phyloP scores from a whole-genome alignment of 164 flowering plant species.

The Amborella trichopoda region DNA sequence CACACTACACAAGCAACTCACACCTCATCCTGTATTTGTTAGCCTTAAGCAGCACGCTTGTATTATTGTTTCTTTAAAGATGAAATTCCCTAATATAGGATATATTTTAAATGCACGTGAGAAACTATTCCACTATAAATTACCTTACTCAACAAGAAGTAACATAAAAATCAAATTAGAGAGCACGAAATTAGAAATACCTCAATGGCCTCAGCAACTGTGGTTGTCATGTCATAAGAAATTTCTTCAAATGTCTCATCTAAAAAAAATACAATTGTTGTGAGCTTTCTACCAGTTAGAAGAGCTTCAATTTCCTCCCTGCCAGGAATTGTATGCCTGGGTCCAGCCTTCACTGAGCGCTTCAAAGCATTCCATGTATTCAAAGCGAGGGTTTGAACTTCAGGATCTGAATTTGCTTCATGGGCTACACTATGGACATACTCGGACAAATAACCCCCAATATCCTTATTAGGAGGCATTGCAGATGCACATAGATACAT shows the following conservation, averaged over 20 bases:
- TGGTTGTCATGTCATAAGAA: conserved; percentile 91
- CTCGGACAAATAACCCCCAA: conserved; percentile 81
- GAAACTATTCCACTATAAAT: no score
- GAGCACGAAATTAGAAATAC: conserved; percentile 21
- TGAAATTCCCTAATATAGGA: no score
- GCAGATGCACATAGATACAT: conserved; percentile 93
- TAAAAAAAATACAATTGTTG: conserved; percentile 95
- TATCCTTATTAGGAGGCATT: conserved; percentile 99
- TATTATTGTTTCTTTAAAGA: no score
- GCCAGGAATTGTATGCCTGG: conserved; percentile 79
- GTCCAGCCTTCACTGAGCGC: conserved; percentile 91
- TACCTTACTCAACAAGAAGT: neutral
- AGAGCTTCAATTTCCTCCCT: conserved; percentile 97
- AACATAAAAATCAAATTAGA: neutral
- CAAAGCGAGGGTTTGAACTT: conserved; percentile 63
- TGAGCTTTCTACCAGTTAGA: conserved; percentile 63
- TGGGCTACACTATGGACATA: conserved; percentile 85
- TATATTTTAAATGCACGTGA: no score
- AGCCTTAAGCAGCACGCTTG: no score
- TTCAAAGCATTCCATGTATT: conserved; percentile 82
- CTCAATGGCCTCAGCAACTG: conserved; percentile 94
- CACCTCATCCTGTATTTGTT: no score
- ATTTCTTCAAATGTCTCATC: conserved; percentile 99
- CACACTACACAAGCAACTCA: no score
- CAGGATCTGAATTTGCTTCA: conserved; percentile 42